Base-by-base conservation (phyloP, 208 protist genomes). In the Trypanosoma cruzi region DNA sequence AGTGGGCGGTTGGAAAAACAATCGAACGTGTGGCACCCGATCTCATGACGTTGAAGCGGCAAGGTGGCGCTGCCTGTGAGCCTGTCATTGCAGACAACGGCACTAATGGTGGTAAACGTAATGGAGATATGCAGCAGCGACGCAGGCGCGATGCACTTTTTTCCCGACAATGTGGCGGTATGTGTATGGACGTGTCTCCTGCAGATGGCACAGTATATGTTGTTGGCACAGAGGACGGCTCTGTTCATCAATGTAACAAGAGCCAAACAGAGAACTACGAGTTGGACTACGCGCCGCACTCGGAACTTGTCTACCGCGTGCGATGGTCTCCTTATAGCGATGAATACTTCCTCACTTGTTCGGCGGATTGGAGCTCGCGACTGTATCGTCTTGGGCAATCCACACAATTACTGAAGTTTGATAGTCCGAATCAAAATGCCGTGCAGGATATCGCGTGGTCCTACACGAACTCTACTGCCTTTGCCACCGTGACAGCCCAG, bases 191-290 rank as follows among this genome's bases (percentile, higher is more conserved):
- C 77, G 93, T 99, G 64, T 92, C 78, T 62, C 94, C 90, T 1
- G 53, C 68, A 1, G 96, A 98, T 76, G 79, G 71, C 40, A 96
- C 84, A 34, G 81, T 97, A 14, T 98, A 99, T 82, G 59, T 99
- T 20, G 96, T 97, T 26, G 97, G 93, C 49, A 99, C 97, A 1
- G 96, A 98, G 77, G 96, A 98, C 60, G 98, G 97, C 40, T 90
- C 76, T 31, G 84, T 99, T n/a, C 92, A 96, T 82, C 97, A 98
- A 83, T 99, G 98, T 87, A 98, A 89, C 64, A 89, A 84, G 68
- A 98, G 94, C 48, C 98, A 99, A 71, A 97, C 89, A 48, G 97
- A 99, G 74, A 97, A 92, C 71, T 97, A 97, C 80, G 88, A 99
- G 56, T 81, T 98, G 44, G 90, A 88, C 56, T 99, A 98, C 80